Base-by-base conservation (phyloP, 2,329 filamentous ascomycete species). In the Fusarium coffeatum region DNA sequence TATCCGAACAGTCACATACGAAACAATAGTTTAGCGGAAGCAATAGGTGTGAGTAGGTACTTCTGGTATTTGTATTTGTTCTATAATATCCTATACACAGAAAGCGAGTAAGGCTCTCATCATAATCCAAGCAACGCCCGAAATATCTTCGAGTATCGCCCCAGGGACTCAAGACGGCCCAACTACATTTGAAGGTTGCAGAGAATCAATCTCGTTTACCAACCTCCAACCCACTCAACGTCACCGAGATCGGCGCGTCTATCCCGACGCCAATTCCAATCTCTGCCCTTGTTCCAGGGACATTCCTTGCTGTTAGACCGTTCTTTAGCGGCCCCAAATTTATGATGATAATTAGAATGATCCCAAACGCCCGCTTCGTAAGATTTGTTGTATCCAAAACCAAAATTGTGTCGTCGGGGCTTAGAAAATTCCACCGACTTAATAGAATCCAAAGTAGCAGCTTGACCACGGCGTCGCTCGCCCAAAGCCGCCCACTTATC, bases 211-310 rank as follows among this genome's bases (percentile, higher is more conserved):
- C 74, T 90, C 89, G 15, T 70, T 80, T 92, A 90, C 89, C 93
- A 97, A 83, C 92, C 93, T 85, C 94, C 94, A 89, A 97, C 93
- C 91, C 95, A 97, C 89, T 97, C 94, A 85, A 94, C 83, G 78
- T 95, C 92, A 78, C 90, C 90, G 80, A 93, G 87, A 83, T 92
- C 90, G 77, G 85, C 81, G 74, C 86, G 87, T 77, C 83, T 84
- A 69, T 91, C 89, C 76, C 87, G 84, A 77, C 87, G 87, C 86
- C 87, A 88, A 70, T 87, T 87, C 83, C 83, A 85, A 80, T 89
- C 87, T 82, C 87, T 85, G 70, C 84, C 84, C 77, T 86, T 87
- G 69, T 80, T 85, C 83, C 86, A 87, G 62, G 87, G 87, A 78
- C 85, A 87, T 59, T 84, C 85, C 77, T 84, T 84, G 64, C 76